Evolutionary conservation across 768 basidiomycete genomes (phyloP), one percentile per base, ranked within the genome.

Genomic region (Phlebiopsis gigantea): DNA sequence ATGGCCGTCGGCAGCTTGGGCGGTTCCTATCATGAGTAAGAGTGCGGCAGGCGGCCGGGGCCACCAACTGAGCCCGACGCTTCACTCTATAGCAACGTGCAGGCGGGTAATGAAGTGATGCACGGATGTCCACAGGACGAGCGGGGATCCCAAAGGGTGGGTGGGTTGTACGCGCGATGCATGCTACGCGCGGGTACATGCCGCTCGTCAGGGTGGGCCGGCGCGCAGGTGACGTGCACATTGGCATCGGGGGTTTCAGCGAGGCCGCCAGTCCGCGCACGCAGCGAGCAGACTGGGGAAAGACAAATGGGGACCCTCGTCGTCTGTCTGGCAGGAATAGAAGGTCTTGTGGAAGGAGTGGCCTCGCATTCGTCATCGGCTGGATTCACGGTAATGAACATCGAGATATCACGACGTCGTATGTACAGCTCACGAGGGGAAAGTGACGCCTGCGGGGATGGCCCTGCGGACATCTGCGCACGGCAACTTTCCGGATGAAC

Each of bases 121-220:
- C 34, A 39, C 17, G 34, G 8, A 34, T 8, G 34, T 17, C 34
- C 34, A 39, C n/a, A n/a, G n/a, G n/a, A 39, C 34, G 44, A 10
- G 19, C 44, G 44, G 44, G 15, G 24, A 25, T 45, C 44, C 44
- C 19, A 45, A 25, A 10, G 19, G 44, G 44, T 19, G 12, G 34
- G 34, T 39, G 34, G 12, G 34, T 39, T 17, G 34, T 39, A 19
- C 24, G 24, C 44, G 44, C 44, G 44, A 45, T 45, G 44, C 44
- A 45, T 10, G 44, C 44, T 25, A 19, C 44, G 9, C 19, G 14
- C 17, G 34, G n/a, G n/a, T 21, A 21, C 21, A 24, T 31, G 24
- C 24, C 50, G 50, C 34, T 51, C 34, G 50, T 25, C 50, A 41
- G 50, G 50, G 50, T 51, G 34, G 21, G 31, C 34, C 19, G 50